These are phyloP conservation scores for Rhizopogon vesiculosus DNA, from an alignment of 768 basidiomycete species.

Conservation along the genomic window DNA sequence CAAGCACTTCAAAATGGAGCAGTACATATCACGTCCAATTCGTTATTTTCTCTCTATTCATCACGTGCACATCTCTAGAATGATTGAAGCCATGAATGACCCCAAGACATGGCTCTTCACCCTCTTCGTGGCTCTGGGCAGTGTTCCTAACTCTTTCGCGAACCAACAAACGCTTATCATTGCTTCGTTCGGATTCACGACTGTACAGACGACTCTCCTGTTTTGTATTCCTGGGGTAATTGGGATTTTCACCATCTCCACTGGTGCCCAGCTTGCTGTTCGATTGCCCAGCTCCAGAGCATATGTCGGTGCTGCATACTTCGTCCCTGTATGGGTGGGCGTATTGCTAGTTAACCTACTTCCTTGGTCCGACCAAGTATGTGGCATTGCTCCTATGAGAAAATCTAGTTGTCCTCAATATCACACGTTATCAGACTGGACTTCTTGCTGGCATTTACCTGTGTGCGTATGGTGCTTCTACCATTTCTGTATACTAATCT, in stretches of 20 bases:
- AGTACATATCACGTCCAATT: conserved; percentile 36
- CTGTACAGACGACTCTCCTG: conserved; percentile 58
- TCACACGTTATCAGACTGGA: conserved; percentile 22
- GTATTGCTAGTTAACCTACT: conserved; percentile 52
- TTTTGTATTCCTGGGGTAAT: conserved; percentile 56
- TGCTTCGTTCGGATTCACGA: conserved; percentile 52
- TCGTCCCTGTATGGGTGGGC: conserved; percentile 58
- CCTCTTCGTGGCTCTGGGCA: conserved; percentile 50
- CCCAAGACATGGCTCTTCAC: conserved; percentile 68
- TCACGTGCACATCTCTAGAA: conserved; percentile 26
- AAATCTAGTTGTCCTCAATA: too few relatives aligned
- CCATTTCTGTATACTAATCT: neutral
- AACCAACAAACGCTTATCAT: conserved; percentile 59
- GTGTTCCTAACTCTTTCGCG: conserved; percentile 53
- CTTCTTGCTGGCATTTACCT: conserved; percentile 51
- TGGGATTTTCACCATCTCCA: conserved; percentile 60
- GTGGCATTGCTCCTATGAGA: conserved; percentile 41
- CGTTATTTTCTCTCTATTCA: neutral
- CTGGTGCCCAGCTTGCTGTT: conserved; percentile 50
- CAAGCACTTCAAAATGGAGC: conserved; percentile 37
- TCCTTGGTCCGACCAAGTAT: conserved; percentile 59
- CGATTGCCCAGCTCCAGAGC: conserved; percentile 48
- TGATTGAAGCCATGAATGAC: conserved; percentile 56
- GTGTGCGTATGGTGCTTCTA: conserved; percentile 28
- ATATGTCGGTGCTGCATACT: conserved; percentile 48